These are phyloP conservation scores for Phytophthora aleatoria DNA, from an alignment of 352 stramenopile species.

Conservation along the genomic window DNA sequence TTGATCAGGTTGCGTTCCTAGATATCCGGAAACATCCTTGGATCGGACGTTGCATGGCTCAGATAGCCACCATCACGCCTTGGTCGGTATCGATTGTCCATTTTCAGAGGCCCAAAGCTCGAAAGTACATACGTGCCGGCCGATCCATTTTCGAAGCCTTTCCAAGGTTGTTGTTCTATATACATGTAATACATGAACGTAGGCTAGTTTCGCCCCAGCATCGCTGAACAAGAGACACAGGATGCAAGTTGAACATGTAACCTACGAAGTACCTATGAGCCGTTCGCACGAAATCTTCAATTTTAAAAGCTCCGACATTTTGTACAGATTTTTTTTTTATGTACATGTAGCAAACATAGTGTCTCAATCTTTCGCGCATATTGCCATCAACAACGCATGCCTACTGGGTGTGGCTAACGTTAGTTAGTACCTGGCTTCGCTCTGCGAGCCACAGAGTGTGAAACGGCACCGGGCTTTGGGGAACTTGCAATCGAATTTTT, in stretches of 20 bases:
- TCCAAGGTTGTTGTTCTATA: constrained; percentile 5
- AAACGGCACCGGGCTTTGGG: constrained; percentile 19
- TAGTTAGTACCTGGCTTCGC: constrained; percentile 24
- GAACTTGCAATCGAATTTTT: constrained; percentile 24
- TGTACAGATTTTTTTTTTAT: neutral
- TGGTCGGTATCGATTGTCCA: constrained; percentile 10
- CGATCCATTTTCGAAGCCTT: constrained; percentile 27
- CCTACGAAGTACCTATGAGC: neutral
- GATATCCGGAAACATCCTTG: constrained; percentile 30
- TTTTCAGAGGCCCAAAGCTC: neutral
- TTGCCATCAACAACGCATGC: constrained; percentile 15
- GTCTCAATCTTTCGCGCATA: constrained; percentile 22
- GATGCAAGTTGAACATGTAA: neutral
- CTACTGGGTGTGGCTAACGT: neutral
- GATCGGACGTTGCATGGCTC: constrained; percentile 25
- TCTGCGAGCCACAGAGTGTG: constrained; percentile 3
- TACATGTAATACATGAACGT: too few species aligned
- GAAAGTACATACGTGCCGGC: constrained; percentile 13
- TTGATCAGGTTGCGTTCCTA: constrained; percentile 8
- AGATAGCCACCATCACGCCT: constrained; percentile 17
- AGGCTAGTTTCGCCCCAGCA: too few species aligned
- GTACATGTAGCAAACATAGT: neutral
- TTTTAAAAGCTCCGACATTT: neutral
- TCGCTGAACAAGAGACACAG: neutral
- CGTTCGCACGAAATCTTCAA: neutral